Conservation (phyloP, 805 yeast genomes). For the Candida montana region DNA sequence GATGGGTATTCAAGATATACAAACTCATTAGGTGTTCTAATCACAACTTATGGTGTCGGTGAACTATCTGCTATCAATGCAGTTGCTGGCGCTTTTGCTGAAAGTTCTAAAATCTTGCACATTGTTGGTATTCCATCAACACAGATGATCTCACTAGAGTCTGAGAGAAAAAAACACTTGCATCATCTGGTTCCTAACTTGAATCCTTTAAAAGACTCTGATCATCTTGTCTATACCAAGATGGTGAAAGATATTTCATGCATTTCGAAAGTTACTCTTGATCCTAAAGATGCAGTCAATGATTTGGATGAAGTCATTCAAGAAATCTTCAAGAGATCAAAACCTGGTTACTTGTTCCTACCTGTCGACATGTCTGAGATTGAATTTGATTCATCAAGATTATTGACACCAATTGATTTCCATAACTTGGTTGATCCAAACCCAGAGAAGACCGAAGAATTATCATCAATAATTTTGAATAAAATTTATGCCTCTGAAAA, state of each 20-base stretch:
- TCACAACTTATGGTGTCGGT: slow-evolving; percentile 81
- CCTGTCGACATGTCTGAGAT: slow-evolving; percentile 64
- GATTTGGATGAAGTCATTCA: slow-evolving; percentile 66
- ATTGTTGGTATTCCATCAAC: slow-evolving; percentile 64
- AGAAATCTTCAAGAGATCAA: slow-evolving; percentile 48
- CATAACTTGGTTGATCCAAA: slow-evolving; percentile 19
- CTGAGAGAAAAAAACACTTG: slow-evolving; percentile 28
- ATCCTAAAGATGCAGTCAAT: slow-evolving; percentile 41
- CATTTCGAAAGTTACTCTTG: slow-evolving; percentile 43
- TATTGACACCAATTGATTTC: slow-evolving; percentile 29
- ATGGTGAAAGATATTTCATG: slow-evolving; percentile 57
- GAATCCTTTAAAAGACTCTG: slow-evolving; percentile 46
- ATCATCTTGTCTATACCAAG: slow-evolving; percentile 61
- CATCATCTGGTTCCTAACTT: slow-evolving; percentile 60
- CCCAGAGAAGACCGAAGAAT: slow-evolving; percentile 26
- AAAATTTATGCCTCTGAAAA: slow-evolving; percentile 45
- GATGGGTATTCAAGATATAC: slow-evolving; percentile 79
- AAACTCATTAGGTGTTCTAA: slow-evolving; percentile 57
- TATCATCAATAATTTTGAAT: slow-evolving; percentile 41
- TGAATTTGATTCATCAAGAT: slow-evolving; percentile 32
- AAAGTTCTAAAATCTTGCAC: slow-evolving; percentile 72
- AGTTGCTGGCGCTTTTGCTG: slow-evolving; percentile 77
- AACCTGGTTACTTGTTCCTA: slow-evolving; percentile 79
- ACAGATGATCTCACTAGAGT: slow-evolving; percentile 23
- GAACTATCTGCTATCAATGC: slow-evolving; percentile 84